These are phyloP conservation scores for Petasospora rhodanensis DNA, from an alignment of 1,139 yeast genomes.

Conservation along the genomic window DNA sequence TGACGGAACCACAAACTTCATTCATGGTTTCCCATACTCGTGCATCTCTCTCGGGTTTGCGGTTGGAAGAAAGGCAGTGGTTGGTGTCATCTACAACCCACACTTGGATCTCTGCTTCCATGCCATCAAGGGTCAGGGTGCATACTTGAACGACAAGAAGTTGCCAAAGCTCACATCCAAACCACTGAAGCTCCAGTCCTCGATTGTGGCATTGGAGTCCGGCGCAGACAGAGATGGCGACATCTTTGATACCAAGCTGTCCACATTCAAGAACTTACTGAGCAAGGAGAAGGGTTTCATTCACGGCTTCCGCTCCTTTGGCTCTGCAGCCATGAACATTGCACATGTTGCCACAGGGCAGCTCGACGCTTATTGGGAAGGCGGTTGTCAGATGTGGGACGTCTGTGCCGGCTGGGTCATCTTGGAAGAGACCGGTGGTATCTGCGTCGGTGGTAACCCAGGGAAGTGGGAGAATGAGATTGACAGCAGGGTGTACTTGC, in stretches of 20 bases:
- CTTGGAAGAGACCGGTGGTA: conserved; percentile 53
- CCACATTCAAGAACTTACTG: conserved; percentile 42
- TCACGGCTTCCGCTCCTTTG: conserved; percentile 55
- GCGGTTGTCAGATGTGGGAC: conserved; percentile 62
- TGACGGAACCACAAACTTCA: conserved; percentile 60
- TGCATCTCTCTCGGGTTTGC: conserved; percentile 58
- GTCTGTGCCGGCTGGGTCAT: conserved; percentile 65
- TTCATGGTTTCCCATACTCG: conserved; percentile 54
- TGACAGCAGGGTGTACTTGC: conserved; percentile 47
- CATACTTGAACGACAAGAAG: conserved; percentile 40
- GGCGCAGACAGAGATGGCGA: conserved; percentile 52
- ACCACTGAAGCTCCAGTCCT: conserved; percentile 40
- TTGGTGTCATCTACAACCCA: conserved; percentile 58
- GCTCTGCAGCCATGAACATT: conserved; percentile 57
- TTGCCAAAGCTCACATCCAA: conserved; percentile 23
- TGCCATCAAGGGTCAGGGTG: conserved; percentile 50
- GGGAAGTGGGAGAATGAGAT: conserved; percentile 43
- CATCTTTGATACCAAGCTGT: conserved; percentile 43
- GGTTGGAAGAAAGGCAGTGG: conserved; percentile 43
- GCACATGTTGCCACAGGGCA: conserved; percentile 53
- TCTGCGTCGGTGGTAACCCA: conserved; percentile 46
- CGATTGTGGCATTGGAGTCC: conserved; percentile 55
- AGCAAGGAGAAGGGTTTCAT: conserved; percentile 45
- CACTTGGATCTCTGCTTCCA: conserved; percentile 44
- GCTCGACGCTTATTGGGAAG: conserved; percentile 59